Evolutionary conservation across 2,329 filamentous ascomycete genomes (phyloP), one percentile per base, ranked within the genome.

Genomic region (Aspergillus neotritici): DNA sequence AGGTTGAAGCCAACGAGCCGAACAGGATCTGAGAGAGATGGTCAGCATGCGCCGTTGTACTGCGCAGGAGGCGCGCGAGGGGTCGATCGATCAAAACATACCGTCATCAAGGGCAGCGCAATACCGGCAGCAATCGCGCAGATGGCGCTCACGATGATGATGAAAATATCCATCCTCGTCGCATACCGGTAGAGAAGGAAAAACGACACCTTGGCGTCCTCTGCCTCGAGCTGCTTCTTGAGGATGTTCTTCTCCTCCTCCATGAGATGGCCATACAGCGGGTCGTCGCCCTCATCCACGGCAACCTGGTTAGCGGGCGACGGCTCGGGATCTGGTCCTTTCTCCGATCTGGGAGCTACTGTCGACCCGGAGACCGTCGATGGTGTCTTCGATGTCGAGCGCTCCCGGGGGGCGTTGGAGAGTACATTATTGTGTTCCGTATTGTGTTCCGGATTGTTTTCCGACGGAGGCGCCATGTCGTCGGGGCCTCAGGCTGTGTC

Each of bases 51-150:
- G n/a, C 31, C 16, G 11, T 29, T 31, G 10, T 12, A 16, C 13
- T 14, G 17, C 14, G 30, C 29, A 10, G 11, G 5, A 35, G 15
- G 5, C 9, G 30, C 8, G 2, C 13, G 14, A 30, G 37, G 7
- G 7, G 7, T 9, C 5, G 21, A 9, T 25, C 7, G 21, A 25
- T 25, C 5, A 33, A 39, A 11, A 56, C 64, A 37, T 52, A 88
- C 76, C 0, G 87, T 91, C 80, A 93, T 91, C 16, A 89, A 69
- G 5, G 87, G 87, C 48, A 91, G 66, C 6, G 84, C 83, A 43
- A 86, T 86, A 47, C 87, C 87, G 13, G 80, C 83, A 29, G 75
- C 80, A 51, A 90, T 85, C 50, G 85, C 77, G 44, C 78, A 79
- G 41, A 91, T 55, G 21, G 72, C 61, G 39, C 82, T 78, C 42